A percentile compares a stretch with the other conserved stretches of the same genome.
These are phyloP conservation scores for Tricholoma sp. DNA, from an alignment of 768 basidiomycete genomes.

Conservation along the genomic window DNA sequence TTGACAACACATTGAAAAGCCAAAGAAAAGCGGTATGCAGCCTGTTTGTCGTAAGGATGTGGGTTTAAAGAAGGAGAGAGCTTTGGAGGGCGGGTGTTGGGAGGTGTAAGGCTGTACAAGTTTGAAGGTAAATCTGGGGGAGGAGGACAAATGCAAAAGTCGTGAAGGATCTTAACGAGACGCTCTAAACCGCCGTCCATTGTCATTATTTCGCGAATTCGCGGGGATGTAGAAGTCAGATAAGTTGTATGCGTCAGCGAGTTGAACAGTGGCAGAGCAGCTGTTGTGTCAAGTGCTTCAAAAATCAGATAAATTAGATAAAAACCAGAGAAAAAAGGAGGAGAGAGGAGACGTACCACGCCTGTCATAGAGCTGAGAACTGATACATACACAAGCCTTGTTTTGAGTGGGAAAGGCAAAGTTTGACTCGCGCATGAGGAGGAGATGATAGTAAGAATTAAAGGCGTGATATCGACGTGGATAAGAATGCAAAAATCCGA, in stretches of 20 bases:
- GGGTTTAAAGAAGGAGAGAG: slow-evolving; percentile 62
- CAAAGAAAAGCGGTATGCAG: slow-evolving; percentile 83
- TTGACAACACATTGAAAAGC: slow-evolving; percentile 98
- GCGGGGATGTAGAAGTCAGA: slow-evolving; percentile 94
- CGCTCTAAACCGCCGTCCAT: slow-evolving; percentile 97
- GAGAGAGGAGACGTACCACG: slow-evolving; percentile 51
- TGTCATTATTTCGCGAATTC: slow-evolving; percentile 97
- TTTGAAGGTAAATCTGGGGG: slow-evolving; percentile 72
- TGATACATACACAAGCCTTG: slow-evolving; percentile 91
- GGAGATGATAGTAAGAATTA: background rate
- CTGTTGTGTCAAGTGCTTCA: slow-evolving; percentile 48
- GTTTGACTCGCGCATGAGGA: slow-evolving; percentile 86
- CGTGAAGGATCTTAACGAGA: slow-evolving; percentile 85
- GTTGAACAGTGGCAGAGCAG: slow-evolving; percentile 55
- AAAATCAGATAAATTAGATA: slow-evolving; percentile 2
- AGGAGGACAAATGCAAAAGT: slow-evolving; percentile 80
- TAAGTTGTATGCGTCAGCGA: slow-evolving; percentile 94
- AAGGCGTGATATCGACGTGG: background rate
- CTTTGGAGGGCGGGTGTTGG: slow-evolving; percentile 51
- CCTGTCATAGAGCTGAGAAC: slow-evolving; percentile 90
- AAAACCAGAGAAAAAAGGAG: background rate
- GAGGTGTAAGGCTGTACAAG: slow-evolving; percentile 74
- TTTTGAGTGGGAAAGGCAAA: slow-evolving; percentile 94
- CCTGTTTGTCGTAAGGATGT: slow-evolving; percentile 69
- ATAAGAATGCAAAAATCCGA: too few relatives aligned